Evolutionary conservation across 306 rosid species (phyloP).

Genomic region (apple (Malus domestica)): ASM211411v1 NC_041795.1:32230501-32231000

Average conservation of each 20-base stretch:
- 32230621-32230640: slow-evolving; percentile 45
- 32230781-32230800: slow-evolving; percentile 63
- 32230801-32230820: slow-evolving; percentile 23
- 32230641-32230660: slow-evolving; percentile 66
- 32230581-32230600: not conserved
- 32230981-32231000: slow-evolving; percentile 49
- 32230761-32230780: slow-evolving; percentile 73
- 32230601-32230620: not conserved
- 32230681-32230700: not conserved
- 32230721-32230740: slow-evolving; percentile 58
- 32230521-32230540: not conserved
- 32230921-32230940: no score
- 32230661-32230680: slow-evolving; percentile 20
- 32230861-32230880: not conserved
- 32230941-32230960: slow-evolving; percentile 36
- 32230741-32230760: slow-evolving; percentile 69
- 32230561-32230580: not conserved
- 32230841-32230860: slow-evolving; percentile 75
- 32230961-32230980: slow-evolving; percentile 62
- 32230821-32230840: slow-evolving; percentile 39
- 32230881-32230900: not conserved
- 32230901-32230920: not conserved
- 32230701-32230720: slow-evolving; percentile 65
- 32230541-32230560: not conserved
- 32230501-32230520: no score